These are phyloP conservation scores for Elaphomyces granulatus DNA, from an alignment of 495 filamentous ascomycete species.

Conservation along the genomic window DNA sequence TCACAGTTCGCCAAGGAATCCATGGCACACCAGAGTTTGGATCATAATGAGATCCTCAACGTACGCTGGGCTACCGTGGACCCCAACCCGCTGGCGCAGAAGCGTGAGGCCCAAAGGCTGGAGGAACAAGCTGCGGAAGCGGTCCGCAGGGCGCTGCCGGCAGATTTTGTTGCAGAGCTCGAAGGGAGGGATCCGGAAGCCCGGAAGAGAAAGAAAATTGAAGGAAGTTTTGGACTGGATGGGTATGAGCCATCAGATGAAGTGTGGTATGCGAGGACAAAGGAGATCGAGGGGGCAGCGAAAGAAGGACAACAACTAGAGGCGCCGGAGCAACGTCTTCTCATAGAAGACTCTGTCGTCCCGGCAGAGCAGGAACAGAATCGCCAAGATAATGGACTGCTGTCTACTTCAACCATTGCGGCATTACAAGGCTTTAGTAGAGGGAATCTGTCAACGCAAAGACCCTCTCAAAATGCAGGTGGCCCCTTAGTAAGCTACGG, in stretches of 20 bases:
- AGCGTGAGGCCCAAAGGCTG: slow-evolving; percentile 73
- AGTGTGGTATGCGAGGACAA: slow-evolving; percentile 68
- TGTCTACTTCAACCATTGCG: slow-evolving; percentile 66
- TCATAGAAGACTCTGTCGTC: slow-evolving; percentile 26
- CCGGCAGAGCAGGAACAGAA: slow-evolving; percentile 4
- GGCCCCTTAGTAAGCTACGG: slow-evolving; percentile 81
- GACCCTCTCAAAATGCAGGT: slow-evolving; percentile 17
- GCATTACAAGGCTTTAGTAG: slow-evolving; percentile 43
- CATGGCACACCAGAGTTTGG: slow-evolving; percentile 75
- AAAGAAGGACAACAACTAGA: slow-evolving; percentile 27
- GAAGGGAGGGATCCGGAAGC: slow-evolving; percentile 83
- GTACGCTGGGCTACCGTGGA: slow-evolving; percentile 95
- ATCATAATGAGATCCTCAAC: slow-evolving; percentile 85
- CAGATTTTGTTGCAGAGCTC: slow-evolving; percentile 82
- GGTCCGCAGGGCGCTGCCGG: slow-evolving; percentile 78
- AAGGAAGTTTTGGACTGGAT: slow-evolving; percentile 74
- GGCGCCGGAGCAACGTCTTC: slow-evolving; percentile 26
- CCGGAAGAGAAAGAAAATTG: slow-evolving; percentile 74
- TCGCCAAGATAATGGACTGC: slow-evolving; percentile 44
- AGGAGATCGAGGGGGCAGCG: slow-evolving; percentile 30
- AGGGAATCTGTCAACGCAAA: slow-evolving; percentile 24
- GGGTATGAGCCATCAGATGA: slow-evolving; percentile 94
- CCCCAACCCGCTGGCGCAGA: slow-evolving; percentile 90
- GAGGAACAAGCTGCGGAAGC: slow-evolving; percentile 99
- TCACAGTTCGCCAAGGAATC: slow-evolving; percentile 85